Conservation (phyloP, 208 protist species). For the Leishmania gerbilli region DNA sequence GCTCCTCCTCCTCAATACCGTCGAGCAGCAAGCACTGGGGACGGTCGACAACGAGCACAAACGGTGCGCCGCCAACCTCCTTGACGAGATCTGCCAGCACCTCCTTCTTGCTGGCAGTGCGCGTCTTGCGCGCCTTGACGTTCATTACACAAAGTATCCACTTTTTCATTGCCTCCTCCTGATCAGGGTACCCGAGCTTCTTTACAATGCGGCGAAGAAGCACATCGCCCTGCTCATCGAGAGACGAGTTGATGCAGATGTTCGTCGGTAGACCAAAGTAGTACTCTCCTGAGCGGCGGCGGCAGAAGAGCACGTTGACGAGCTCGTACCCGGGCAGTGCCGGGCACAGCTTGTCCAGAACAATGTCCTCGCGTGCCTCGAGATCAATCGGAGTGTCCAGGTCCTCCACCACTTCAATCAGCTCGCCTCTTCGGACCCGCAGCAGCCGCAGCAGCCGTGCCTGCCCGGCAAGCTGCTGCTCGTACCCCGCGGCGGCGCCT, state of each 20-base stretch:
- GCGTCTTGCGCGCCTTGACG: constrained; percentile 32
- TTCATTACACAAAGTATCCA: constrained; percentile 56
- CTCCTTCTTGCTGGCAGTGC: constrained; percentile 48
- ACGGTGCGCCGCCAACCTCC: constrained; percentile 43
- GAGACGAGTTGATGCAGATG: constrained; percentile 38
- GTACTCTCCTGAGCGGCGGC: constrained; percentile 50
- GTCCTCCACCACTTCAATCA: constrained; percentile 9
- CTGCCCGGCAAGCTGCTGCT: constrained; percentile 12
- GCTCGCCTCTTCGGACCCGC: constrained; percentile 29
- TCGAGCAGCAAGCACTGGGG: constrained; percentile 48
- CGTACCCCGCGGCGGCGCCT: constrained; percentile 8
- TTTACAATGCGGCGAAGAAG: constrained; percentile 56
- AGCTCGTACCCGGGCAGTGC: constrained; percentile 26
- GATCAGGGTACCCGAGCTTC: constrained; percentile 45
- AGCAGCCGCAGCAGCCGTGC: constrained; percentile 29
- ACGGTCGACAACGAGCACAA: constrained; percentile 62
- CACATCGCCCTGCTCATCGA: constrained; percentile 48
- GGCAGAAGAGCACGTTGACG: constrained; percentile 69
- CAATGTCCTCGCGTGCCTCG: constrained; percentile 9
- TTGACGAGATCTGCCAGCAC: constrained; percentile 48
- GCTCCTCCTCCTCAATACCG: constrained; percentile 25
- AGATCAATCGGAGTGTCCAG: constrained; percentile 14
- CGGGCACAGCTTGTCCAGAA: constrained; percentile 33
- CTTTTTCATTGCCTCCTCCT: constrained; percentile 35
- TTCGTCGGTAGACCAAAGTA: constrained; percentile 79